phyloP scores from a whole-genome alignment of 1,284 basidiomycete genomes.

The Takashimella koratensis region DNA sequence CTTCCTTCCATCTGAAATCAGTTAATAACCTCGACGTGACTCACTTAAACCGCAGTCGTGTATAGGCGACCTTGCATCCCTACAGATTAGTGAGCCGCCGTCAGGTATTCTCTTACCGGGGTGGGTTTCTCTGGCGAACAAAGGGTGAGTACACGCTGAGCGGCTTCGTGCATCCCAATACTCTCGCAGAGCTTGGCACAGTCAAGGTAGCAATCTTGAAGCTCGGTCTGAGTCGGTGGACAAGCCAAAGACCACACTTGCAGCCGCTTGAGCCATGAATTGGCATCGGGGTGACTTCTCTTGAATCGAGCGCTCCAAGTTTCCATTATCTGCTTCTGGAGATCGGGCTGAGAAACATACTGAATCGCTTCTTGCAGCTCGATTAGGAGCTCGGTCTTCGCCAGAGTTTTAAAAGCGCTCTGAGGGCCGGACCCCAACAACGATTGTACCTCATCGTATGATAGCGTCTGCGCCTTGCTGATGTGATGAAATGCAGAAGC shows the following conservation, averaged over 20 bases:
- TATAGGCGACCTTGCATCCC: constrained; percentile 42
- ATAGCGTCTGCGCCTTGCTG: constrained; percentile 35
- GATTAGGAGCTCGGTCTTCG: constrained; percentile 39
- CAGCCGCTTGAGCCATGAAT: constrained; percentile 38
- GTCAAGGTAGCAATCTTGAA: constrained; percentile 38
- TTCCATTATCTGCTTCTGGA: constrained; percentile 20
- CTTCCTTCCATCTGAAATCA: constrained; percentile 12
- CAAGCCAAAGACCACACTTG: constrained; percentile 39
- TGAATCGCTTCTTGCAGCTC: constrained; percentile 44
- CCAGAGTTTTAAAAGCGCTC: constrained; percentile 35
- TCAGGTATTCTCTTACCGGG: constrained; percentile 33
- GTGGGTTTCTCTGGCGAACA: constrained; percentile 19
- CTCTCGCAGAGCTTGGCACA: constrained; percentile 40
- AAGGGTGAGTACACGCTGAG: constrained; percentile 23
- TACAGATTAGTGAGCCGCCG: constrained; percentile 5
- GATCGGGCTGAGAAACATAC: constrained; percentile 37
- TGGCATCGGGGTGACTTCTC: constrained; percentile 36
- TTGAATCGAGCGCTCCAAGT: constrained; percentile 34
- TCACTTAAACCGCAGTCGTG: constrained; percentile 33
- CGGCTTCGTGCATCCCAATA: constrained; percentile 30
- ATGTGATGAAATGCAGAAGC: constrained; percentile 39
- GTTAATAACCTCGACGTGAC: constrained; percentile 3
- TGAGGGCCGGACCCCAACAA: constrained; percentile 29
- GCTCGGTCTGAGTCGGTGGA: constrained; percentile 22
- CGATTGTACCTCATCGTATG: constrained; percentile 40